phyloP scores from a whole-genome alignment of 2,329 filamentous ascomycete species.

The Ceratocystis ficicola region DNA sequence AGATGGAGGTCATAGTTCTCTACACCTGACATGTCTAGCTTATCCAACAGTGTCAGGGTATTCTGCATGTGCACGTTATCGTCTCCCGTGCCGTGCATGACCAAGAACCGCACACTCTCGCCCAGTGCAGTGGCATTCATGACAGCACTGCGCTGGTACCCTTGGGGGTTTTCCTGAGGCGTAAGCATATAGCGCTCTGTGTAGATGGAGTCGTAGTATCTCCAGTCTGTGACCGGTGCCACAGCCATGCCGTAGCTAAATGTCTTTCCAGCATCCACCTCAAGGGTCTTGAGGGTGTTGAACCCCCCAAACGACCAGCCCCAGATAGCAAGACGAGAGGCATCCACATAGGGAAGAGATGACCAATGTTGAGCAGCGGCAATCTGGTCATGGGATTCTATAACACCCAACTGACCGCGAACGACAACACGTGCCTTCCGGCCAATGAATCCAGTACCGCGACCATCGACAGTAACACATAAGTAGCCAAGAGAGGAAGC shows the following conservation, averaged over 20 bases:
- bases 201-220: slow-evolving; percentile 88
- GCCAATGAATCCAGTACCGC: slow-evolving; percentile 83
- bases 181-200: slow-evolving; percentile 97
- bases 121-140: slow-evolving; percentile 60
- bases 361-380: slow-evolving; percentile 77
- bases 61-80: slow-evolving; percentile 98
- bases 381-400: slow-evolving; percentile 84
- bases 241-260: slow-evolving; percentile 98
- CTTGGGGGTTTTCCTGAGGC: slow-evolving; percentile 64
- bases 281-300: slow-evolving; percentile 86
- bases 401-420: slow-evolving; percentile 70
- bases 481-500: slow-evolving; percentile 80
- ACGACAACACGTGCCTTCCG: slow-evolving; percentile 71
- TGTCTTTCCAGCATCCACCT: slow-evolving; percentile 75
- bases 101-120: slow-evolving; percentile 70
- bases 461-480: slow-evolving; percentile 85
- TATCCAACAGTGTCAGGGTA: slow-evolving; percentile 74
- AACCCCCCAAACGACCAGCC: slow-evolving; percentile 98
- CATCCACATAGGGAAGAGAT: slow-evolving; percentile 69
- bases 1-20: slow-evolving; percentile 96
- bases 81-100: slow-evolving; percentile 95
- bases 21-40: slow-evolving; percentile 64
- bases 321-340: slow-evolving; percentile 79
- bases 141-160: slow-evolving; percentile 67
- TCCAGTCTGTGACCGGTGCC: slow-evolving; percentile 96